A percentile compares a stretch with the other conserved stretches of the same genome.
Conservation (phyloP, 495 filamentous ascomycete species). For the Terfezia boudieri region DNA sequence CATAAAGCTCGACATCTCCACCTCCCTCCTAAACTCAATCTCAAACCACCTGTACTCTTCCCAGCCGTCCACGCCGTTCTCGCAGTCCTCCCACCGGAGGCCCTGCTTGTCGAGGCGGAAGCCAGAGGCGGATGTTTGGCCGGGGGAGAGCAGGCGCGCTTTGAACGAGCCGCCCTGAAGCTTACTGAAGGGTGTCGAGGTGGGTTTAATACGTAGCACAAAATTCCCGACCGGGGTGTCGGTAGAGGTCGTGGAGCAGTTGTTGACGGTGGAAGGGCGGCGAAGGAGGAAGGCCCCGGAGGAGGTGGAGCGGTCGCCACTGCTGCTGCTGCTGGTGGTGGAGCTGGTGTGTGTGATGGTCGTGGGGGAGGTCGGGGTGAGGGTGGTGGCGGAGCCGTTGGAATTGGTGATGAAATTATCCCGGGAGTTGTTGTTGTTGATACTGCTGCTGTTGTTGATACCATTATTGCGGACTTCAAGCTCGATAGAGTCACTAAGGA, state of each 20-base stretch:
- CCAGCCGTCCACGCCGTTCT: slow-evolving; percentile 6
- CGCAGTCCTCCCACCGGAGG: slow-evolving; percentile 7
- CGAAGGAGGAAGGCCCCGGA: not conserved
- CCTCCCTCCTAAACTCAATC: slow-evolving; percentile 10
- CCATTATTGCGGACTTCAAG: slow-evolving; percentile 3
- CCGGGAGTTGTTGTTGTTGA: not conserved
- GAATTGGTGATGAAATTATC: not conserved
- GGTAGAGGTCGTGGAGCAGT: not conserved
- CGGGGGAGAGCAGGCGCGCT: slow-evolving; percentile 3
- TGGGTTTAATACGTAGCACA: slow-evolving; percentile 4
- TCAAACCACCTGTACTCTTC: slow-evolving; percentile 17
- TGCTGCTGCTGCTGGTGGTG: not conserved
- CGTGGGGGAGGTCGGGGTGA: not conserved
- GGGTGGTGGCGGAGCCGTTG: not conserved
- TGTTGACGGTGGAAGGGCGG: no score
- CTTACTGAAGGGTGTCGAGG: slow-evolving; percentile 5
- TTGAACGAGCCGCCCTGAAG: slow-evolving; percentile 2
- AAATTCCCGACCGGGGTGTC: not conserved
- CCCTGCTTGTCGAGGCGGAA: slow-evolving; percentile 11
- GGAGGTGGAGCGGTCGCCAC: not conserved
- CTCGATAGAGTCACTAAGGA: slow-evolving; percentile 12
- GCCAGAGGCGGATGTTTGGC: not conserved
- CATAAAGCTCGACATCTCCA: slow-evolving; percentile 8
- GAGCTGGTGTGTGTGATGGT: not conserved
- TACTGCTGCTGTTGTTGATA: not conserved